phyloP scores from a whole-genome alignment of 306 rosid species.

The Vigna trinervia region DNA sequence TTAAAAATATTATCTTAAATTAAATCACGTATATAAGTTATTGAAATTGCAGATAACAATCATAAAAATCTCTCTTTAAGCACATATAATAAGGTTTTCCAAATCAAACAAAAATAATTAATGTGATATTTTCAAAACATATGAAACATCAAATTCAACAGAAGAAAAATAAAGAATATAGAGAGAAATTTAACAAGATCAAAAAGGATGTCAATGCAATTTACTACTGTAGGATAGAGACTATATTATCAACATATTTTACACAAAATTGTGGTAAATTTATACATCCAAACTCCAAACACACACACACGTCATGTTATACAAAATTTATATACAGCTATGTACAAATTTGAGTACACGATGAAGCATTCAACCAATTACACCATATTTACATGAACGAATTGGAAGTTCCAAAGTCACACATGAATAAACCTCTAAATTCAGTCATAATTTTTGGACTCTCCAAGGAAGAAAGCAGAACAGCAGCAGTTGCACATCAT shows the following conservation, averaged over 20 bases:
- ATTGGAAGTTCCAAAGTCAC: constrained; percentile 53
- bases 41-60: no score
- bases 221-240: no score
- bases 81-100: no score
- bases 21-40: no score
- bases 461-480: constrained; percentile 36
- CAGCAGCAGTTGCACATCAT: constrained; percentile 34
- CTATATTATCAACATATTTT: not conserved
- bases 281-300: constrained; percentile 9
- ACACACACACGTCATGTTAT: constrained; percentile 36
- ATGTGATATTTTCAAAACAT: no score
- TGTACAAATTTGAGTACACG: constrained; percentile 47
- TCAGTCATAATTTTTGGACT: constrained; percentile 32
- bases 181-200: no score
- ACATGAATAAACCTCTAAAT: constrained; percentile 39
- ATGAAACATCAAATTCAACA: no score
- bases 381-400: constrained; percentile 59
- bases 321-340: constrained; percentile 52
- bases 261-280: constrained; percentile 10
- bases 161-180: no score
- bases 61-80: no score
- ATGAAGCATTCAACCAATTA: constrained; percentile 43
- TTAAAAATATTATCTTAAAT: no score
- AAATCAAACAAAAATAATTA: no score
- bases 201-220: no score